These are phyloP conservation scores for Fusarium sp. DNA, from an alignment of 2,329 filamentous ascomycete genomes.

Conservation along the genomic window DNA sequence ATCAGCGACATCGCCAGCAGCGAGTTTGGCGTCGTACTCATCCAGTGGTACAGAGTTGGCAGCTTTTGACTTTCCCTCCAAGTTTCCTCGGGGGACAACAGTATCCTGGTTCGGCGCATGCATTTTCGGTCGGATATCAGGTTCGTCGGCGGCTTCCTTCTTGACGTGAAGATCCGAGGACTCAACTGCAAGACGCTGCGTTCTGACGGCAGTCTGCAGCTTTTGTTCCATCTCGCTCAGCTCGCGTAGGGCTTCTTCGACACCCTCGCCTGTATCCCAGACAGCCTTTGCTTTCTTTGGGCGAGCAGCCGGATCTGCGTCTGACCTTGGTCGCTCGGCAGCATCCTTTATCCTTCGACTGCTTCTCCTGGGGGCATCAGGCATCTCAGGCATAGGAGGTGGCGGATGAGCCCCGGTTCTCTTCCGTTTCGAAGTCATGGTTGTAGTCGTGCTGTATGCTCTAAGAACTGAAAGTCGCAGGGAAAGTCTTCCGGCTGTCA, in stretches of 20 bases:
- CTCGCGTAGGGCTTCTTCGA: constrained; percentile 56
- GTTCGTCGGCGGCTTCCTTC: not conserved
- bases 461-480: not conserved
- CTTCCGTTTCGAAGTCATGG: constrained; percentile 56
- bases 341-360: constrained; percentile 39
- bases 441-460: constrained; percentile 4
- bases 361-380: constrained; percentile 42
- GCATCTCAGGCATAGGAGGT: constrained; percentile 29
- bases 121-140: constrained; percentile 13
- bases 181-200: constrained; percentile 59
- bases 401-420: constrained; percentile 39
- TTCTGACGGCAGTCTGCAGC: constrained; percentile 56
- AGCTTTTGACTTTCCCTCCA: constrained; percentile 1
- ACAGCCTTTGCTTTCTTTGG: constrained; percentile 2
- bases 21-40: constrained; percentile 38
- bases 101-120: not conserved
- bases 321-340: not conserved
- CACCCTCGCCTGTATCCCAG: constrained; percentile 35
- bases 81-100: constrained; percentile 6
- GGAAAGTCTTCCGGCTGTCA: constrained; percentile 2
- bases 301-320: not conserved
- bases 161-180: constrained; percentile 48
- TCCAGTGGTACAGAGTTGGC: constrained; percentile 36
- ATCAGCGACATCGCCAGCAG: constrained; percentile 33
- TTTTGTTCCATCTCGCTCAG: constrained; percentile 61